Conservation (phyloP, 2,329 filamentous ascomycete species). For the Blastomyces emzantsi region DNA sequence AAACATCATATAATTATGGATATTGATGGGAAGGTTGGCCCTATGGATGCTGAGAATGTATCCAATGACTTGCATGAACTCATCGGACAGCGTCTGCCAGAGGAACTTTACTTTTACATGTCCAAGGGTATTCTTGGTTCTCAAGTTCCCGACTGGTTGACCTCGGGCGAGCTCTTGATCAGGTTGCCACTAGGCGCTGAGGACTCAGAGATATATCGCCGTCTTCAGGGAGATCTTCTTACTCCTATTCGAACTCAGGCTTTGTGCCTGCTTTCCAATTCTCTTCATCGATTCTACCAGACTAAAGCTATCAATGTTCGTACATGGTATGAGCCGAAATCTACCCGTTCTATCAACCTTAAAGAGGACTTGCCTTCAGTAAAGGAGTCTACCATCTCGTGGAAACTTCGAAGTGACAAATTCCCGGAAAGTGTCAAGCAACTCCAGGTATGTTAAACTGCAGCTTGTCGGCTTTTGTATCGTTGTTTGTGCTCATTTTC, state of each 20-base stretch:
- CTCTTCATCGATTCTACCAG: slow-evolving; percentile 73
- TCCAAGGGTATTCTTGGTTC: slow-evolving; percentile 72
- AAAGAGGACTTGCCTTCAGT: slow-evolving; percentile 44
- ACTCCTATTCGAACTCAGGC: slow-evolving; percentile 66
- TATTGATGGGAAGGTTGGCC: slow-evolving; percentile 64
- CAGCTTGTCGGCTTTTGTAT: slow-evolving; percentile 1
- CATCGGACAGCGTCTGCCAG: slow-evolving; percentile 77
- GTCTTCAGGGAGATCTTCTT: slow-evolving; percentile 65
- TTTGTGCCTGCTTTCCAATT: slow-evolving; percentile 66
- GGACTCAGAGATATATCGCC: slow-evolving; percentile 68
- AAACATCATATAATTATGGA: slow-evolving; percentile 81
- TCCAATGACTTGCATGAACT: slow-evolving; percentile 83
- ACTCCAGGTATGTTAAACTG: slow-evolving; percentile 16
- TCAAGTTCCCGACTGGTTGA: slow-evolving; percentile 71
- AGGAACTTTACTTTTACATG: slow-evolving; percentile 85
- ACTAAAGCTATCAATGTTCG: slow-evolving; percentile 67
- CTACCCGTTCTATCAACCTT: slow-evolving; percentile 57
- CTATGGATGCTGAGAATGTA: slow-evolving; percentile 62
- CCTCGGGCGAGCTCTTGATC: slow-evolving; percentile 67
- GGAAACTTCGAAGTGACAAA: slow-evolving; percentile 59
- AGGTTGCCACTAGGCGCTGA: slow-evolving; percentile 79
- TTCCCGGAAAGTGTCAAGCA: slow-evolving; percentile 36
- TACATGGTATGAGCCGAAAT: slow-evolving; percentile 69
- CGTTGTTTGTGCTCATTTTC: not conserved
- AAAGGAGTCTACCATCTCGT: slow-evolving; percentile 50